phyloP scores from a whole-genome alignment of 176 grass and related monocot genomes.

The Tillandsia leiboldiana region DNA sequence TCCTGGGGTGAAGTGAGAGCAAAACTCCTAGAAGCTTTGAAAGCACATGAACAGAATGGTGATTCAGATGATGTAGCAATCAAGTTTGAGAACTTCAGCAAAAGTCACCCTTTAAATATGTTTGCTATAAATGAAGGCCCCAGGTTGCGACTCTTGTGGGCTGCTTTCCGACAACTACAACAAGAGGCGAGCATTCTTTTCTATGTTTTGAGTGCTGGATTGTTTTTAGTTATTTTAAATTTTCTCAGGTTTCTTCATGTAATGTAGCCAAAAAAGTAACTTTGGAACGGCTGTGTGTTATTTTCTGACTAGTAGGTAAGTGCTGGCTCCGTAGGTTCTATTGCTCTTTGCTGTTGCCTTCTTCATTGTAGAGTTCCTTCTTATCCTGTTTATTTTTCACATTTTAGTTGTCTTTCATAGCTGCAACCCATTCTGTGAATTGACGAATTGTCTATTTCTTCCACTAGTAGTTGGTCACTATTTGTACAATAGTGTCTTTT shows the following conservation, averaged over 20 bases:
- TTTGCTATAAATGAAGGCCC: slow-evolving; percentile 67
- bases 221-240: neutral
- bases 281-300: neutral
- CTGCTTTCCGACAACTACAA: slow-evolving; percentile 65
- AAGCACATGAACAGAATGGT: slow-evolving; percentile 33
- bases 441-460: neutral
- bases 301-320: neutral
- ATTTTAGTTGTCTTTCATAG: too few species aligned
- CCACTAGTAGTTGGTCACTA: too few species aligned
- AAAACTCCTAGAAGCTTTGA: slow-evolving; percentile 73
- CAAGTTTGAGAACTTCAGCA: slow-evolving; percentile 35
- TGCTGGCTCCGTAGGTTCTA: too few species aligned
- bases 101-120: slow-evolving; percentile 73
- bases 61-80: slow-evolving; percentile 13
- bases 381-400: too few species aligned
- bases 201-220: slow-evolving; percentile 3
- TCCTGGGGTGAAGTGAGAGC: slow-evolving; percentile 42
- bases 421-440: neutral
- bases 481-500: too few species aligned
- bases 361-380: too few species aligned
- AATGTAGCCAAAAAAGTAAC: neutral
- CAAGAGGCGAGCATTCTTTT: slow-evolving; percentile 53
- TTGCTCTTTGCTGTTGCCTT: too few species aligned
- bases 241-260: neutral
- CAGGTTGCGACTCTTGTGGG: slow-evolving; percentile 60